Evolutionary conservation across 805 yeast species (phyloP), one percentile per base, ranked within the genome.

Genomic region (Candida dendrica): DNA sequence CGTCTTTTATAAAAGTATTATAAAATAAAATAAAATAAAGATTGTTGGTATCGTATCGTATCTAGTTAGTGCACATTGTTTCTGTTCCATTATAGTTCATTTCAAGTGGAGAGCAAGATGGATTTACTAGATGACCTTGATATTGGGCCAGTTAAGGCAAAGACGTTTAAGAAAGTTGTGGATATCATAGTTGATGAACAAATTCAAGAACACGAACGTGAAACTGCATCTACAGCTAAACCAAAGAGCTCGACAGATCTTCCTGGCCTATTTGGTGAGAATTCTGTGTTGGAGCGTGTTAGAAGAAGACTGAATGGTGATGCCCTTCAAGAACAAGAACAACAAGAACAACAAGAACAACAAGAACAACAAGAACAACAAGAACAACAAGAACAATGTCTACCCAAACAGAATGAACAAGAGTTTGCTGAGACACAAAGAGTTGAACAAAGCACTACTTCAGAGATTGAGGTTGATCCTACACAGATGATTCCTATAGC

Each of bases 111-210:
- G 24, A 22, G 8, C 6, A 22, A 6, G 13, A 55, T 55, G 59
- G 59, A 55, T 10, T 29, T 55, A 22, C 29, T 53, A 3, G 55
- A 52, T 16, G 46, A 44, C 3, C 38, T 56, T 13, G 59, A 56
- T 8, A 32, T 45, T 2, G 44, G 32, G 26, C 44, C 47, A 3
- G 45, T 39, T 17, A 48, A 37, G 39, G 37, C 45, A 7, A 52
- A 39, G 37, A 54, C 56, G 0, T 56, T 54, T 42, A 46, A 43
- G 31, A 55, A 51, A 34, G 17, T 36, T n/a, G 35, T 55, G 4
- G 40, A 42, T 32, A 43, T 48, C 14, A 11, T 32, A 11, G 18
- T 42, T 2, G 36, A 15, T 14, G 34, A 38, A 18, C 35, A 34
- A 4, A 34, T 13, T 13, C 34, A 32, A 32, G 34, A 32, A 32